phyloP scores from a whole-genome alignment of 306 rosid genomes.

The Prosopis cineraria region DNA sequence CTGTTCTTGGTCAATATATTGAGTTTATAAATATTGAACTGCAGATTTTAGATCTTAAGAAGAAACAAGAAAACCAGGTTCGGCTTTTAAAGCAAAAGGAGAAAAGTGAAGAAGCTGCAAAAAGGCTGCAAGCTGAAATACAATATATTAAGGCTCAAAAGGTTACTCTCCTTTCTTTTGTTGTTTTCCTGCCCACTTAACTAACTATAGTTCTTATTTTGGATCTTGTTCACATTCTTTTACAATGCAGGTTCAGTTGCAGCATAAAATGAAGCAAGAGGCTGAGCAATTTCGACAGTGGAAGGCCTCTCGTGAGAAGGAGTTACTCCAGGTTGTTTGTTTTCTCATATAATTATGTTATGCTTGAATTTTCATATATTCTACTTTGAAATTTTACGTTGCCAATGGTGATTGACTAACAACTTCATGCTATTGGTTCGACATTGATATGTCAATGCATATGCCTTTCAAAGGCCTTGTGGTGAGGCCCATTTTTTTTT shows the following conservation, averaged over 20 bases:
- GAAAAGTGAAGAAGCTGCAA: slow-evolving; percentile 83
- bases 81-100: slow-evolving; percentile 74
- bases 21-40: slow-evolving; percentile 29
- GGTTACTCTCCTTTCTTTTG: slow-evolving; percentile 44
- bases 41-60: slow-evolving; percentile 77
- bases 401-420: slow-evolving; percentile 13
- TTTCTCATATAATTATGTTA: slow-evolving; percentile 24
- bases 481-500: neutral
- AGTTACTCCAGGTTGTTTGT: slow-evolving; percentile 72
- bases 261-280: slow-evolving; percentile 79
- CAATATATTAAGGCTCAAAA: slow-evolving; percentile 77
- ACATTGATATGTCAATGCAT: slow-evolving; percentile 26
- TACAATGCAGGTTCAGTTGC: slow-evolving; percentile 71
- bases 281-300: slow-evolving; percentile 82
- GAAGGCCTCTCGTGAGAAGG: slow-evolving; percentile 84
- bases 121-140: slow-evolving; percentile 78
- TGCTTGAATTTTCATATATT: slow-evolving; percentile 21
- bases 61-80: slow-evolving; percentile 80
- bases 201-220: slow-evolving; percentile 14
- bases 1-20: slow-evolving; percentile 12
- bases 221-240: slow-evolving; percentile 22
- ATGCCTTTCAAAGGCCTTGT: slow-evolving; percentile 26
- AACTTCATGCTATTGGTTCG: slow-evolving; percentile 1
- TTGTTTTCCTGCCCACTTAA: neutral
- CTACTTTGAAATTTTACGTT: slow-evolving; percentile 5